phyloP scores from a whole-genome alignment of 306 rosid genomes.

The Neltuma alba region DNA sequence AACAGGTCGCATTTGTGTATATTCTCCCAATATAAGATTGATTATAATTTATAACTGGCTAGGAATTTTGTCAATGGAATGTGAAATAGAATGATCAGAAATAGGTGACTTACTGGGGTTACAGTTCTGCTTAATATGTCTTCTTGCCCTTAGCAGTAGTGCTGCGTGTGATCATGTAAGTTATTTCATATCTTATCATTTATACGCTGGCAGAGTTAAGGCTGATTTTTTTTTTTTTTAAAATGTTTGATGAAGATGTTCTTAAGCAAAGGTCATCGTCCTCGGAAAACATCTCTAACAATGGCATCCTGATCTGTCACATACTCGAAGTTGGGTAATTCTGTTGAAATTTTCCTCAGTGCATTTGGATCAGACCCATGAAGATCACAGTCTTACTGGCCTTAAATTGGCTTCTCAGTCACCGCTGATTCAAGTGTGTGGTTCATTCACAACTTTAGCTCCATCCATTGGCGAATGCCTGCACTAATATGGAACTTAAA shows the following conservation, averaged over 20 bases:
- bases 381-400: constrained; percentile 13
- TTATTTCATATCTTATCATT: not conserved
- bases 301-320: constrained; percentile 52
- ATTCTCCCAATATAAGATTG: not conserved
- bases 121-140: not conserved
- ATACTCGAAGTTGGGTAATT: constrained; percentile 58
- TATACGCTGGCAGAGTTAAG: constrained; percentile 12
- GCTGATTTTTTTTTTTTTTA: not conserved
- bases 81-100: not conserved
- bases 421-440: constrained; percentile 81
- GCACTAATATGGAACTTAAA: not conserved
- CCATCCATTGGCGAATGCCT: constrained; percentile 28
- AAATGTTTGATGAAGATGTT: constrained; percentile 33
- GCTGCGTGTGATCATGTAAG: not conserved
- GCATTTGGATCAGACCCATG: constrained; percentile 70
- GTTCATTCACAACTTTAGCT: constrained; percentile 56
- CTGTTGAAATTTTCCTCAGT: constrained; percentile 73
- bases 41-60: not conserved
- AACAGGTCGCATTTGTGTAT: not conserved
- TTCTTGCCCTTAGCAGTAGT: not conserved
- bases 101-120: not conserved
- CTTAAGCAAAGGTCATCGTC: constrained; percentile 83
- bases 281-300: constrained; percentile 74
- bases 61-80: not conserved
- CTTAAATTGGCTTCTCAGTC: constrained; percentile 41